A percentile compares a stretch with the other conserved stretches of the same genome.
These are phyloP conservation scores for Pyricularia sp. DNA, from an alignment of 2,329 filamentous ascomycete genomes.

Conservation along the genomic window DNA sequence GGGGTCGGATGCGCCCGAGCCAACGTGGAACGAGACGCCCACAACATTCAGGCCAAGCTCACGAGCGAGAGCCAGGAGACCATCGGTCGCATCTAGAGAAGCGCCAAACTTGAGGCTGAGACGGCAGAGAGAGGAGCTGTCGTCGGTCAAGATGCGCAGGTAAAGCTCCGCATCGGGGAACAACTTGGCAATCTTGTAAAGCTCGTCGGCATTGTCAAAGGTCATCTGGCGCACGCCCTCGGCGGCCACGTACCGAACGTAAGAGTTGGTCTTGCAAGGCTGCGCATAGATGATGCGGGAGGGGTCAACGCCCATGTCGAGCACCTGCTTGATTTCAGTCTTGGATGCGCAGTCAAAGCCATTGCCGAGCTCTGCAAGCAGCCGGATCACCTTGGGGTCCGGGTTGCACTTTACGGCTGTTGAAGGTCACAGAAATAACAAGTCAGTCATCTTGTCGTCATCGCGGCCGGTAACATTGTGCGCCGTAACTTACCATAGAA, in stretches of 20 bases:
- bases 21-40: slow-evolving; percentile 96
- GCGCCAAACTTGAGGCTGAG: slow-evolving; percentile 97
- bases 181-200: slow-evolving; percentile 93
- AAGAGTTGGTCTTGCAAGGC: slow-evolving; percentile 99
- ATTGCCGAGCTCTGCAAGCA: slow-evolving; percentile 79
- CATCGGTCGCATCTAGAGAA: slow-evolving; percentile 69
- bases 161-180: slow-evolving; percentile 85
- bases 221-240: slow-evolving; percentile 95
- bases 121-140: slow-evolving; percentile 87
- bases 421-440: background rate
- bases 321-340: slow-evolving; percentile 87
- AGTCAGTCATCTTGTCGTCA: background rate
- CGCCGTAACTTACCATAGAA: slow-evolving; percentile 68
- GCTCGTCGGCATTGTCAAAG: slow-evolving; percentile 95
- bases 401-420: slow-evolving; percentile 98
- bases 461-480: background rate
- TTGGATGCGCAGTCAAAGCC: slow-evolving; percentile 99
- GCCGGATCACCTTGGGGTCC: slow-evolving; percentile 77
- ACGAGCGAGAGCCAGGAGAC: slow-evolving; percentile 71
- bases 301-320: slow-evolving; percentile 73
- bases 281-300: slow-evolving; percentile 97
- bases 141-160: slow-evolving; percentile 91
- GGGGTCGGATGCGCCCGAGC: slow-evolving; percentile 93
- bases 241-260: slow-evolving; percentile 80
- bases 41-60: slow-evolving; percentile 82